These are phyloP conservation scores for Tuber melanosporum DNA, from an alignment of 495 filamentous ascomycete genomes.

Conservation along the genomic window DNA sequence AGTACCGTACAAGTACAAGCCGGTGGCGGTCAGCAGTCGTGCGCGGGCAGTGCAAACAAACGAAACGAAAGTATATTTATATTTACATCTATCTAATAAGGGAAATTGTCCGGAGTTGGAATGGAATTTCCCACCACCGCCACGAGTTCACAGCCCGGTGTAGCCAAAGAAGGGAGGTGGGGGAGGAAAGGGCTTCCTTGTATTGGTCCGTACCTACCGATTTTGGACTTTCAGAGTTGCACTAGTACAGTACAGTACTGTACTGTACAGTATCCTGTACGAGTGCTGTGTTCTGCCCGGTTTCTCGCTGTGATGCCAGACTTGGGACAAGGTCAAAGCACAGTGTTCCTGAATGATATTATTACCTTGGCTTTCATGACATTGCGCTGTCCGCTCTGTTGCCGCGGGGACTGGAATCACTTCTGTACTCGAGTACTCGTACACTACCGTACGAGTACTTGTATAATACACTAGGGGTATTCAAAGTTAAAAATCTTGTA, in stretches of 20 bases:
- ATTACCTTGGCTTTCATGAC: background rate
- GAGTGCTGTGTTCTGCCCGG: too few relatives aligned
- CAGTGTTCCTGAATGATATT: background rate
- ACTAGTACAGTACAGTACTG: too few relatives aligned
- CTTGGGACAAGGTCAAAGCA: background rate
- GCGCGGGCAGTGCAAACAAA: background rate
- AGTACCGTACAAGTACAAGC: background rate
- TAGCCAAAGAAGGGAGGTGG: background rate
- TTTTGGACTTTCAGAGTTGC: background rate
- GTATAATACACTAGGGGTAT: background rate
- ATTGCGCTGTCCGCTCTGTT: background rate
- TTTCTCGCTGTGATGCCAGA: background rate
- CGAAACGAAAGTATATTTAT: background rate
- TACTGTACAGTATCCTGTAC: too few relatives aligned
- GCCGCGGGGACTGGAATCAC: background rate
- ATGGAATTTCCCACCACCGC: background rate
- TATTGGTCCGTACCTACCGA: background rate
- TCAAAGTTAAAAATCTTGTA: too few relatives aligned
- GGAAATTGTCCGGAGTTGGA: background rate
- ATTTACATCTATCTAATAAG: background rate
- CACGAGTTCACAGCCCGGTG: background rate
- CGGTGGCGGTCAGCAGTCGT: background rate
- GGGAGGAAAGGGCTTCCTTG: background rate
- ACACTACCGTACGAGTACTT: too few relatives aligned
- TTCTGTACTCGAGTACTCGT: too few relatives aligned